Evolutionary conservation across 2,329 filamentous ascomycete genomes (phyloP).

Genomic region (Claviceps africana): DNA sequence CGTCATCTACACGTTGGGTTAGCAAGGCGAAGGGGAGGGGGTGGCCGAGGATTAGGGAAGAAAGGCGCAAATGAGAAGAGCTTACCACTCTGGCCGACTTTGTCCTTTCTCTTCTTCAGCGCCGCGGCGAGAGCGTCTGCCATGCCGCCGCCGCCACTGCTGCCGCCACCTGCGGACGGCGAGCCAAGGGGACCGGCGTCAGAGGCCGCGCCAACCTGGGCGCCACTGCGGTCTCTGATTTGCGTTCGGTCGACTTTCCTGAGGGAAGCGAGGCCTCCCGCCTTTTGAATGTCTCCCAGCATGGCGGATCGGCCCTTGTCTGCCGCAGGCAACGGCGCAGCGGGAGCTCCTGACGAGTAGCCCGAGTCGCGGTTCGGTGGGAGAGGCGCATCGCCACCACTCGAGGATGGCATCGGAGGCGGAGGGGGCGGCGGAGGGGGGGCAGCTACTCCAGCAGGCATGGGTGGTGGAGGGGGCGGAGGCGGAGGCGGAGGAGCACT

Average conservation of each 20-base stretch:
- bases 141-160: slow-evolving; percentile 52
- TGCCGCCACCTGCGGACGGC: slow-evolving; percentile 39
- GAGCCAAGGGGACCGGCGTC: slow-evolving; percentile 38
- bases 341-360: slow-evolving; percentile 40
- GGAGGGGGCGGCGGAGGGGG: slow-evolving; percentile 28
- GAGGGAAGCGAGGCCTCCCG: slow-evolving; percentile 51
- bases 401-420: slow-evolving; percentile 14
- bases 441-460: background rate
- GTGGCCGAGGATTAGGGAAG: background rate
- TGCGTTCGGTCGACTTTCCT: slow-evolving; percentile 61
- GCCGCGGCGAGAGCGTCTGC: slow-evolving; percentile 71
- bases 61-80: slow-evolving; percentile 14
- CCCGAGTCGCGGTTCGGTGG: slow-evolving; percentile 45
- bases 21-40: background rate
- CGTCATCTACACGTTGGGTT: slow-evolving; percentile 45
- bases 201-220: slow-evolving; percentile 39
- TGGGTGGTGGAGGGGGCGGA: slow-evolving; percentile 14
- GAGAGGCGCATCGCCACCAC: slow-evolving; percentile 23
- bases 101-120: slow-evolving; percentile 73
- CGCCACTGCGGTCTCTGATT: slow-evolving; percentile 58
- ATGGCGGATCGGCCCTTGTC: slow-evolving; percentile 43
- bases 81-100: slow-evolving; percentile 91
- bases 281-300: slow-evolving; percentile 58
- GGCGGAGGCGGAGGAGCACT: slow-evolving; percentile 16
- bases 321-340: slow-evolving; percentile 26